Evolutionary conservation across 1,284 basidiomycete species (phyloP), one percentile per base, ranked within the genome.

Genomic region (Golubevia sp.): DNA sequence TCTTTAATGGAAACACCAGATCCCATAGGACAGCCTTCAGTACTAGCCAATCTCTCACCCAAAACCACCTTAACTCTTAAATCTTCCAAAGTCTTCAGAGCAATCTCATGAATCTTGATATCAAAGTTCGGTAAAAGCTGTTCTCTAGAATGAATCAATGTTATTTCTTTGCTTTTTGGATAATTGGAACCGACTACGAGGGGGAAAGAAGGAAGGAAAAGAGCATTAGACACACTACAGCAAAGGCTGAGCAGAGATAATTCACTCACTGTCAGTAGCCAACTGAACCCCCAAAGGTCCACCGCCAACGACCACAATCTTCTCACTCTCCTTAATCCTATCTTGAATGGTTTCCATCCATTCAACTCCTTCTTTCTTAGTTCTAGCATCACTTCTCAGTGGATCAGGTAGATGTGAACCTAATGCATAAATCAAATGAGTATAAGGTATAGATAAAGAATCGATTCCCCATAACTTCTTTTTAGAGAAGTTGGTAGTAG

Each of bases 121-220:
- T 83, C 80, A 62, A 83, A 83, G 69, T 76, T 79, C 57, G 80
- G 80, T 26, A 83, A 64, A 2, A 83, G 74, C 57, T 77, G 74
- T 66, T 78, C 64, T 18, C 79, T 65, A 13, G 72, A 75, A 57
- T 82, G 79, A 44, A 80, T 82, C 34, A 82, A 60, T 13, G 77
- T 82, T 5, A 82, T 69, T 34, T 71, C 61, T 62, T 82, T 82
- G 20, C 23, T 26, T 3, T 27, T 25, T 34, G 13, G 13, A 20
- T 20, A 24, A 1, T 20, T 49, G 3, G 65, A 60, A 24, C 1
- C 56, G 11, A 11, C 18, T 23, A n/a, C n/a, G n/a, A n/a, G n/a
- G n/a, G n/a, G n/a, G n/a, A n/a, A n/a, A n/a, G n/a, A n/a, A n/a
- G n/a, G n/a, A n/a, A n/a, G n/a, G n/a, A n/a, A n/a, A n/a, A n/a